A percentile compares a stretch with the other conserved stretches of the same genome.
Evolutionary conservation across 2,329 filamentous ascomycete genomes (phyloP).

Genomic region (Cladophialophora immunda): DNA sequence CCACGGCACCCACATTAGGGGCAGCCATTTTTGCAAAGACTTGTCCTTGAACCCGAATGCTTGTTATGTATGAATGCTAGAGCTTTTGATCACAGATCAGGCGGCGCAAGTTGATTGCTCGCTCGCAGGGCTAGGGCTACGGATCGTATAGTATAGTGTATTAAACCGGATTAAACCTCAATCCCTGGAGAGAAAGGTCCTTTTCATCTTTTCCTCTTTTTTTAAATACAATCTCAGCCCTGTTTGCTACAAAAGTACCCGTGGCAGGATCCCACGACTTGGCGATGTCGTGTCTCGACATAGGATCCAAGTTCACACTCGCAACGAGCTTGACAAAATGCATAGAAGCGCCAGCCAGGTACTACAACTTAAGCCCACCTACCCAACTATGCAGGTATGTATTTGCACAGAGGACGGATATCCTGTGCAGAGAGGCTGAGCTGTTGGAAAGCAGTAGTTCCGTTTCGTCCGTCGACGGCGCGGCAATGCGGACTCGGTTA

Average conservation of each 20-base stretch:
- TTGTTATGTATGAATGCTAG: conserved; percentile 26
- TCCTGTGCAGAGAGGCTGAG: too few species aligned
- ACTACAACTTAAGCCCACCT: too few species aligned
- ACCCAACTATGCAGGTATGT: too few species aligned
- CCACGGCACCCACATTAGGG: conserved; percentile 3
- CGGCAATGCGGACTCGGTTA: background rate
- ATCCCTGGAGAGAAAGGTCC: background rate
- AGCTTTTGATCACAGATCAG: conserved; percentile 19
- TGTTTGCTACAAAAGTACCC: background rate
- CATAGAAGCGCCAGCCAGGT: background rate
- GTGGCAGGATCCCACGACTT: background rate
- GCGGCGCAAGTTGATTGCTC: conserved; percentile 20
- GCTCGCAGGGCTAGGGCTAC: conserved; percentile 4
- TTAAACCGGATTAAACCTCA: conserved; percentile 5
- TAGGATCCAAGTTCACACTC: background rate
- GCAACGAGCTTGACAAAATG: background rate
- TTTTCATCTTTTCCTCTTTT: background rate
- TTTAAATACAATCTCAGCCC: background rate
- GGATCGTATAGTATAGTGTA: conserved; percentile 20
- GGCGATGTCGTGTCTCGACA: background rate
- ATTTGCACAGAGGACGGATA: background rate
- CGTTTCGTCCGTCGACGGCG: too few species aligned
- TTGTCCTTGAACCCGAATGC: conserved; percentile 11
- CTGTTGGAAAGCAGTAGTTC: too few species aligned
- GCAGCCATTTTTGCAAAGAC: background rate